These are phyloP conservation scores for Echinochloa phyllopogon DNA, from an alignment of 176 grass and related monocot species.

Conservation along the genomic window DNA sequence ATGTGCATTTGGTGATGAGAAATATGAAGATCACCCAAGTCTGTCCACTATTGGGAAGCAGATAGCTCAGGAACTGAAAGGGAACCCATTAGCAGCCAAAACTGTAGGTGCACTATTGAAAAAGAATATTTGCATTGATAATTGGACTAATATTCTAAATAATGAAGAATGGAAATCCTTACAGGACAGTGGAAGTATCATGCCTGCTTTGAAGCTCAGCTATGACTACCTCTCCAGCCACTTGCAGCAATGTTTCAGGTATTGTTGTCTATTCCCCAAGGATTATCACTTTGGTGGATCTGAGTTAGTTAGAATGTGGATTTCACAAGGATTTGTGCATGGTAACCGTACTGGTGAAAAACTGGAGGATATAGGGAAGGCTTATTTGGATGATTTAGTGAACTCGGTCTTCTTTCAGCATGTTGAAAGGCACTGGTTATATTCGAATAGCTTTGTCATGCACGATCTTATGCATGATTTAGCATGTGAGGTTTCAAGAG, in stretches of 20 bases:
- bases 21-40: background rate
- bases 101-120: constrained; percentile 19
- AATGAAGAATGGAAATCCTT: constrained; percentile 40
- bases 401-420: constrained; percentile 35
- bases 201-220: constrained; percentile 38
- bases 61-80: constrained; percentile 26
- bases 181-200: background rate
- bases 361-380: constrained; percentile 45
- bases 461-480: constrained; percentile 59
- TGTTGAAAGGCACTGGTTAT: background rate
- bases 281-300: background rate
- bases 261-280: constrained; percentile 13
- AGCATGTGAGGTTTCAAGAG: constrained; percentile 18
- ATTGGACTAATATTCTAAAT: constrained; percentile 36
- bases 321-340: constrained; percentile 62
- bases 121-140: background rate
- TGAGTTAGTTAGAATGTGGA: constrained; percentile 54
- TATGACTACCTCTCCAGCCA: constrained; percentile 14
- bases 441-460: background rate
- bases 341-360: background rate
- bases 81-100: constrained; percentile 47
- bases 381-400: constrained; percentile 42
- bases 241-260: constrained; percentile 26
- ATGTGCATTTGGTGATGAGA: constrained; percentile 51
- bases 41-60: background rate